These are phyloP conservation scores for Cynanchum wilfordii DNA, from an alignment of 257 asterid genomes.

Conservation along the genomic window DNA sequence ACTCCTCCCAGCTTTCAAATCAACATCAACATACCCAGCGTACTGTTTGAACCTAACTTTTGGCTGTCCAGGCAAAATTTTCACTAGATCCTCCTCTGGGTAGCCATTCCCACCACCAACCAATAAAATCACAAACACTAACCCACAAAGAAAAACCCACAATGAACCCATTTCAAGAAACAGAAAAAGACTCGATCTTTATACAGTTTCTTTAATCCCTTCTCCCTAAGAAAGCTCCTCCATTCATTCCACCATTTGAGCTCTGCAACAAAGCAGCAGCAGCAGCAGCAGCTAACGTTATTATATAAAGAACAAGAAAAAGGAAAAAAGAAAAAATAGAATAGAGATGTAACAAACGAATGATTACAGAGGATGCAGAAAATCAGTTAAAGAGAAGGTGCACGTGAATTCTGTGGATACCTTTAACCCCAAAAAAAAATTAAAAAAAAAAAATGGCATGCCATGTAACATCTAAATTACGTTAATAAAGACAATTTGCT, in stretches of 20 bases:
- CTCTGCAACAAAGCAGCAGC: not conserved
- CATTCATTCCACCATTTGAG: constrained; percentile 2
- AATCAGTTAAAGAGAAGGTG: constrained; percentile 24
- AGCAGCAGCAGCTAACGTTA: not conserved
- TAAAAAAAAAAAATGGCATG: constrained; percentile 19
- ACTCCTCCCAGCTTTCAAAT: constrained; percentile 72
- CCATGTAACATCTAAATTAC: not conserved
- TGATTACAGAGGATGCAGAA: constrained; percentile 16
- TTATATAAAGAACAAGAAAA: not conserved
- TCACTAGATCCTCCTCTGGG: constrained; percentile 74
- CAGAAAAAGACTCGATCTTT: not conserved
- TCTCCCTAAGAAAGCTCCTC: not conserved
- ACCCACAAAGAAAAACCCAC: constrained; percentile 31
- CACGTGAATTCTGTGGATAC: constrained; percentile 62
- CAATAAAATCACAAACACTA: constrained; percentile 41
- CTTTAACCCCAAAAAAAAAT: constrained; percentile 17
- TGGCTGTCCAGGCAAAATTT: constrained; percentile 79
- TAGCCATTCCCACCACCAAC: constrained; percentile 46
- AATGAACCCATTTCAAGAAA: not conserved
- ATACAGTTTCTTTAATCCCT: not conserved
- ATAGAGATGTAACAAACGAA: constrained; percentile 13
- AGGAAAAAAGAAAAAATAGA: not conserved
- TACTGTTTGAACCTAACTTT: constrained; percentile 70
- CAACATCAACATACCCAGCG: constrained; percentile 92
- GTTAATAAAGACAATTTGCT: constrained; percentile 1